Conservation (phyloP, 2,329 filamentous ascomycete species). For the Paracorniculantispora psalliotae region DNA sequence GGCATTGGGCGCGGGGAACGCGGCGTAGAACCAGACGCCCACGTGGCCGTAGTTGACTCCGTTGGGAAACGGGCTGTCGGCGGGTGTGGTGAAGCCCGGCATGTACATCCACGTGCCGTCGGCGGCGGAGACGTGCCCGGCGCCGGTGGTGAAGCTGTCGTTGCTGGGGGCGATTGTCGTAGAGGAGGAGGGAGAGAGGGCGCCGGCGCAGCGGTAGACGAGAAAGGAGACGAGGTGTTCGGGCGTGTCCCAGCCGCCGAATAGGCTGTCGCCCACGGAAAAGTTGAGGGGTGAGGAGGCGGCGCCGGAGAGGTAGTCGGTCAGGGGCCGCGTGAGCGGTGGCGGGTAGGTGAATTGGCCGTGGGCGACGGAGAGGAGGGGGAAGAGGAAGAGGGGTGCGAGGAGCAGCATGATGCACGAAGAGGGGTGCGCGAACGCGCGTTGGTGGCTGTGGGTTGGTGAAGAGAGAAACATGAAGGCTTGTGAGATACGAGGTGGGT, state of each 20-base stretch:
- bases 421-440: not conserved
- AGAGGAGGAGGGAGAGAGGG: not conserved
- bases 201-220: not conserved
- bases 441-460: not conserved
- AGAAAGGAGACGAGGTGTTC: not conserved
- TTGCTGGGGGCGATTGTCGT: not conserved
- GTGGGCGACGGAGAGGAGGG: not conserved
- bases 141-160: not conserved
- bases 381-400: not conserved
- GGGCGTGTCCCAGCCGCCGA: constrained; percentile 4
- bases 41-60: not conserved
- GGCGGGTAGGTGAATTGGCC: constrained; percentile 1
- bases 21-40: not conserved
- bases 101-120: constrained; percentile 8
- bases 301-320: not conserved
- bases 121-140: not conserved
- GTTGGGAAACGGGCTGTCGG: not conserved
- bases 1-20: not conserved
- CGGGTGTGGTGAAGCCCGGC: not conserved
- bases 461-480: not conserved
- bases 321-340: not conserved
- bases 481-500: too few species aligned
- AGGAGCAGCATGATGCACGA: not conserved
- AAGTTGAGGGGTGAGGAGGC: constrained; percentile 4
- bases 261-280: constrained; percentile 4